These are phyloP conservation scores for Penicillium sp. DNA, from an alignment of 2,329 filamentous ascomycete species.

Conservation along the genomic window DNA sequence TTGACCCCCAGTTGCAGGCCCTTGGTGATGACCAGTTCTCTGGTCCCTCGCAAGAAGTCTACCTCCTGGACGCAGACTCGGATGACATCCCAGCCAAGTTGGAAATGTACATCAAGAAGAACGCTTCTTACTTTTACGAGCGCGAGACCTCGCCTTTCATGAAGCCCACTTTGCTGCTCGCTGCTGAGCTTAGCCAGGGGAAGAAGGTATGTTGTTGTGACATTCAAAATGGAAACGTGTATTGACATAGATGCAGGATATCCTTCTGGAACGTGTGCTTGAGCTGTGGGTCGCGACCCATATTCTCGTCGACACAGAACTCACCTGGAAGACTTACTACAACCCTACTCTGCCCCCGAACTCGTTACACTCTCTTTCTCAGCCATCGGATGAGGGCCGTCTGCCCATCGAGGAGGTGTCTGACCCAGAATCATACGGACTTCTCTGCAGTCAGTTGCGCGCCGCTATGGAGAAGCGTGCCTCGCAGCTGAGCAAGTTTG, in stretches of 20 bases:
- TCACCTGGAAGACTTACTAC: conserved; percentile 52
- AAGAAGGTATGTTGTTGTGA: conserved; percentile 36
- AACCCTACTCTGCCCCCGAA: conserved; percentile 45
- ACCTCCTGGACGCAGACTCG: conserved; percentile 51
- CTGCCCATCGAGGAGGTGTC: conserved; percentile 41
- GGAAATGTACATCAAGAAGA: conserved; percentile 55
- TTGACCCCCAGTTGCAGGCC: conserved; percentile 45
- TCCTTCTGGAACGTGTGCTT: conserved; percentile 48
- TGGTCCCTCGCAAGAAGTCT: conserved; percentile 42
- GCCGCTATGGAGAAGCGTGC: conserved; percentile 57
- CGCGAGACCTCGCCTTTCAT: conserved; percentile 54
- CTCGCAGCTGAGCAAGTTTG: conserved; percentile 51
- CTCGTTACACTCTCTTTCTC: conserved; percentile 38
- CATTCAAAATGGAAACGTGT: background rate
- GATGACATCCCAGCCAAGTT: conserved; percentile 55
- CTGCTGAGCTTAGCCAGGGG: conserved; percentile 38
- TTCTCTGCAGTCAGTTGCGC: conserved; percentile 56
- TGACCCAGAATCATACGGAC: conserved; percentile 47
- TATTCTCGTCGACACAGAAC: conserved; percentile 52
- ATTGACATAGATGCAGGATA: conserved; percentile 10
- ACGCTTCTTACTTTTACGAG: conserved; percentile 48
- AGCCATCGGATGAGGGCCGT: conserved; percentile 42
- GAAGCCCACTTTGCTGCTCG: conserved; percentile 48
- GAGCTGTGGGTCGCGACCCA: conserved; percentile 59
- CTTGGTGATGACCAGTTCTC: conserved; percentile 43